Conservation (phyloP, 495 filamentous ascomycete species). For the Neurospora sp. region DNA sequence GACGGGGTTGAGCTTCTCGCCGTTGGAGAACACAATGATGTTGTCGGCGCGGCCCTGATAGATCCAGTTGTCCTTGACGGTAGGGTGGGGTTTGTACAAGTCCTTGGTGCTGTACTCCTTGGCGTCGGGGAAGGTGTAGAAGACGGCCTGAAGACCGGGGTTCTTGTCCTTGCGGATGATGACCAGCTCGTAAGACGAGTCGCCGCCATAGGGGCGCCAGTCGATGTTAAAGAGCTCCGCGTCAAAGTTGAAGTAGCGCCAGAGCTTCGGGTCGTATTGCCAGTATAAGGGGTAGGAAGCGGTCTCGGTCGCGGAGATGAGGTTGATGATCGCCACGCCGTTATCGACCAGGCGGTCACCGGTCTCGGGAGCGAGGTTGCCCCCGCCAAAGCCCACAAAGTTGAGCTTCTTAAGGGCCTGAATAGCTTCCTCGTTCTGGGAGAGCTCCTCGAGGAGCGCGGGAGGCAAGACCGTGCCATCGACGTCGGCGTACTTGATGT, state of each 20-base stretch:
- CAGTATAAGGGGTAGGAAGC: conserved; percentile 26
- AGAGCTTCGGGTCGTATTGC: conserved; percentile 31
- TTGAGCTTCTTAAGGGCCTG: conserved; percentile 20
- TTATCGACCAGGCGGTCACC: conserved; percentile 25
- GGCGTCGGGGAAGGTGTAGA: conserved; percentile 42
- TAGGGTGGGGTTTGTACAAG: conserved; percentile 43
- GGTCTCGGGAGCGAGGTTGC: conserved; percentile 25
- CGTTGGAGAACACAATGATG: conserved; percentile 53
- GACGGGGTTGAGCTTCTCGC: conserved; percentile 53
- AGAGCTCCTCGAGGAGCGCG: conserved; percentile 34
- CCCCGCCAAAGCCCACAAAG: conserved; percentile 28
- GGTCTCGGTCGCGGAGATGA: conserved; percentile 37
- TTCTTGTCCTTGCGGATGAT: conserved; percentile 33
- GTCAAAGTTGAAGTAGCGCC: conserved; percentile 43
- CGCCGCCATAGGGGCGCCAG: conserved; percentile 30
- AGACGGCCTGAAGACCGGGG: conserved; percentile 35
- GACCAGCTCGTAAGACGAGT: conserved; percentile 41
- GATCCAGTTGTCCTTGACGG: conserved; percentile 36
- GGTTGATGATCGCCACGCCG: conserved; percentile 21
- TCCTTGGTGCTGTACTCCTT: conserved; percentile 46
- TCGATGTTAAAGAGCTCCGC: conserved; percentile 30
- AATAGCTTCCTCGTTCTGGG: conserved; percentile 19
- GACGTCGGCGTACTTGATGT: conserved; percentile 22
- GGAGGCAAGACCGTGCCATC: conserved; percentile 27
- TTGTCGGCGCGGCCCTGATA: conserved; percentile 47